phyloP scores from a whole-genome alignment of 2,329 filamentous ascomycete genomes.

The Epichloe sp. region DNA sequence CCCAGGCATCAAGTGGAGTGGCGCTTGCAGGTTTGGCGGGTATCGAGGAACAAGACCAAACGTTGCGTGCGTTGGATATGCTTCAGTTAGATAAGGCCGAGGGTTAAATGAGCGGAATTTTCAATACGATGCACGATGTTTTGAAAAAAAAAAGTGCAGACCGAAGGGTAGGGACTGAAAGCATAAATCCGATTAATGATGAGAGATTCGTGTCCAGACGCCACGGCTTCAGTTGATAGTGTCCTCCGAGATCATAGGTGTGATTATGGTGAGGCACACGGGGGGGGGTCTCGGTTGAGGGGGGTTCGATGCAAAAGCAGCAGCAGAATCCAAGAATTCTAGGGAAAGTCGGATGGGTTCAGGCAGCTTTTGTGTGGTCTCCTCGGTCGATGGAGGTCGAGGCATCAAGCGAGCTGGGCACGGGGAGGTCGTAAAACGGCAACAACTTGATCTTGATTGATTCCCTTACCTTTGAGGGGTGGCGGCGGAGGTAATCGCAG shows the following conservation, averaged over 20 bases:
- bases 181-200: neutral
- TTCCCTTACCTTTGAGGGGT: constrained; percentile 13
- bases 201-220: neutral
- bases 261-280: neutral
- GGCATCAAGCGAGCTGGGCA: neutral
- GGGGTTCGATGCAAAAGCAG: neutral
- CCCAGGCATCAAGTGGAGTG: constrained; percentile 2
- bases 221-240: neutral
- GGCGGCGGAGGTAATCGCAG: constrained; percentile 13
- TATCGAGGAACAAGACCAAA: neutral
- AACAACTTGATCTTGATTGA: neutral
- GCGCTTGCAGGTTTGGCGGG: neutral
- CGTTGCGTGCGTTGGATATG: neutral
- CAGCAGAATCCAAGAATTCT: neutral
- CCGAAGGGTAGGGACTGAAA: neutral
- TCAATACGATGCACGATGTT: neutral
- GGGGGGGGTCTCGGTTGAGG: neutral
- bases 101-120: neutral
- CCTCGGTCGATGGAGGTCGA: neutral
- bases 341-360: neutral
- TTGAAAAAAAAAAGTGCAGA: neutral
- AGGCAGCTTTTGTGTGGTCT: neutral
- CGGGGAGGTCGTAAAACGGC: neutral
- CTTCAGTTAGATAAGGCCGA: neutral
- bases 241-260: neutral